Percentiles rank a stretch among this genome's conserved stretches.
These are phyloP conservation scores for Hypericum perforatum DNA, from an alignment of 345 rosid genomes.

Conservation along the genomic window DNA sequence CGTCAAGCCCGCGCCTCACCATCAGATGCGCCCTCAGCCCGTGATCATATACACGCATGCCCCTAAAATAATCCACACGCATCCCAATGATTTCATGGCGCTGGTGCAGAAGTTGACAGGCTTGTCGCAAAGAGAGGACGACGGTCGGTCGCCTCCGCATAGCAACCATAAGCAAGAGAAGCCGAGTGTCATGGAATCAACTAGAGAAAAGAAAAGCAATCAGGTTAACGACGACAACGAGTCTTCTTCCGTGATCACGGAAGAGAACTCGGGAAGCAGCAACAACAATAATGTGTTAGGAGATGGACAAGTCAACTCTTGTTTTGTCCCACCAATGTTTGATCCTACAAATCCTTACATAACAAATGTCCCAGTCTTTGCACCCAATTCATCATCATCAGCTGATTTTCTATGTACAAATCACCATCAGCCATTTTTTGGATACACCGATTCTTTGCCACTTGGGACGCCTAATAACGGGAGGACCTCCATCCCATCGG, in stretches of 20 bases:
- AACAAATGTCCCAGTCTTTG: slow-evolving; percentile 35
- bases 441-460: slow-evolving; percentile 35
- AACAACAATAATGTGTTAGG: background rate
- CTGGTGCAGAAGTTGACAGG: slow-evolving; percentile 91
- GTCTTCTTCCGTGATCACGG: slow-evolving; percentile 62
- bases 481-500: background rate
- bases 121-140: slow-evolving; percentile 40
- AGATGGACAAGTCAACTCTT: slow-evolving; percentile 46
- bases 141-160: background rate
- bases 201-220: background rate
- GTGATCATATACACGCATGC: slow-evolving; percentile 93
- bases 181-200: slow-evolving; percentile 2
- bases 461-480: slow-evolving; percentile 11
- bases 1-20: slow-evolving; percentile 33
- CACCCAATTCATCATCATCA: slow-evolving; percentile 21
- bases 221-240: slow-evolving; percentile 42
- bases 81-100: slow-evolving; percentile 82
- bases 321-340: slow-evolving; percentile 23
- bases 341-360: slow-evolving; percentile 34
- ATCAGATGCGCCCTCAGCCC: slow-evolving; percentile 75
- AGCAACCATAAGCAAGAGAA: background rate
- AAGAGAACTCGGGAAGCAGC: slow-evolving; percentile 36
- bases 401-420: slow-evolving; percentile 36
- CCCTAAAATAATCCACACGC: slow-evolving; percentile 78
- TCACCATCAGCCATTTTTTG: slow-evolving; percentile 35